These are phyloP conservation scores for Beauveria pseudobassiana DNA, from an alignment of 2,329 filamentous ascomycete species.

Conservation along the genomic window DNA sequence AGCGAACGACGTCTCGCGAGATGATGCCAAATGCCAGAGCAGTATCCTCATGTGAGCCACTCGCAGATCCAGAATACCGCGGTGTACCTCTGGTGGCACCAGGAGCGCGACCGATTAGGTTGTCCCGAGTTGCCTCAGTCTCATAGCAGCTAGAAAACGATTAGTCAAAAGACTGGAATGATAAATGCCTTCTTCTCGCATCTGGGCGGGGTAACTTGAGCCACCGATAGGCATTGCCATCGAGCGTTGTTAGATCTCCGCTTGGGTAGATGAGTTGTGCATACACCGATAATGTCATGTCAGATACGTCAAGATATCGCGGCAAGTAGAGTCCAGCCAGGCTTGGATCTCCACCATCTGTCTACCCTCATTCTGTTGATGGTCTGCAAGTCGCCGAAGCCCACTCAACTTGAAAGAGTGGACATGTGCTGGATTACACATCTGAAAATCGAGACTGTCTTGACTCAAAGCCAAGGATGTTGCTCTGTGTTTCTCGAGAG, in stretches of 20 bases:
- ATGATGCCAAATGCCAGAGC: conserved; percentile 6
- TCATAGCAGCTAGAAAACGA: conserved; percentile 48
- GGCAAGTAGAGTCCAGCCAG: conserved; percentile 39
- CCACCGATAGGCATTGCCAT: conserved; percentile 49
- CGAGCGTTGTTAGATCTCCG: conserved; percentile 39
- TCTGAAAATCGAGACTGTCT: not conserved
- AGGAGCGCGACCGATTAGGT: conserved; percentile 51
- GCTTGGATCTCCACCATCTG: conserved; percentile 43
- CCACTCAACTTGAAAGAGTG: conserved; percentile 59
- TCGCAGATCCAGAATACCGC: conserved; percentile 46
- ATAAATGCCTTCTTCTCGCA: not conserved
- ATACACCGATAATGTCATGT: conserved; percentile 44
- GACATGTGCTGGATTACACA: conserved; percentile 52
- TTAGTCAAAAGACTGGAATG: not conserved
- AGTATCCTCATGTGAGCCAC: not conserved
- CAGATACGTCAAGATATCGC: conserved; percentile 60
- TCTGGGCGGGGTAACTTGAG: conserved; percentile 20
- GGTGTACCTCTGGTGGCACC: conserved; percentile 52
- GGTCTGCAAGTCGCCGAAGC: conserved; percentile 46
- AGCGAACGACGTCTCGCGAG: conserved; percentile 32
- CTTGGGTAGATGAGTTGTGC: conserved; percentile 52
- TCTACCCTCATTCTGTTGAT: conserved; percentile 30
- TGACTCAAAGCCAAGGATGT: not conserved
- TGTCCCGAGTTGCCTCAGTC: conserved; percentile 48
- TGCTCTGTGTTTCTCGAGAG: not conserved